Evolutionary conservation across 805 yeast genomes (phyloP).

Genomic region (Kurtzmaniella fragi): DNA sequence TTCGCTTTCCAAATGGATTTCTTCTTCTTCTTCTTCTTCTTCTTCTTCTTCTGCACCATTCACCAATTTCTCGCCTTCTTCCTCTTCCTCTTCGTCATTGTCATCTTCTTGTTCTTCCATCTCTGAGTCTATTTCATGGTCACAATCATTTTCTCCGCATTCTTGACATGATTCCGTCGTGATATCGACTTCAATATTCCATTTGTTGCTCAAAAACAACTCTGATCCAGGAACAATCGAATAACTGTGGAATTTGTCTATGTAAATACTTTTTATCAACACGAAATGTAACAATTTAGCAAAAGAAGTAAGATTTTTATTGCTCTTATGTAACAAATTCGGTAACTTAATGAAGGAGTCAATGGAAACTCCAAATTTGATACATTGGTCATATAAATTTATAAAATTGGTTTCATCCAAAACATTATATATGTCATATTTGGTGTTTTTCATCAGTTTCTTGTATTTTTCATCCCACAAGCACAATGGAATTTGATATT

Average conservation of each 20-base stretch:
- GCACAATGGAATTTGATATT: constrained; percentile 29
- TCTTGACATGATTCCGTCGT: constrained; percentile 26
- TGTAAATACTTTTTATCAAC: constrained; percentile 74
- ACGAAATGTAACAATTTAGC: constrained; percentile 56
- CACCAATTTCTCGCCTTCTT: background rate
- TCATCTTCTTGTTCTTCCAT: constrained; percentile 11
- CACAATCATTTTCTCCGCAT: constrained; percentile 33
- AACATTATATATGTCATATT: constrained; percentile 55
- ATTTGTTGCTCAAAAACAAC: constrained; percentile 50
- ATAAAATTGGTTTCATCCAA: constrained; percentile 44
- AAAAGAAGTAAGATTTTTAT: constrained; percentile 37
- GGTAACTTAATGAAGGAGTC: constrained; percentile 31
- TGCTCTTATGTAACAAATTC: constrained; percentile 17
- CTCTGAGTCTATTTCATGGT: constrained; percentile 17
- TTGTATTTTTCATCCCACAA: constrained; percentile 57
- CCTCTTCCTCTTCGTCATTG: constrained; percentile 5
- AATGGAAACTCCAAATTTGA: constrained; percentile 35
- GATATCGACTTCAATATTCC: constrained; percentile 20
- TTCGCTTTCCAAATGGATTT: constrained; percentile 1
- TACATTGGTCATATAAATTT: constrained; percentile 33
- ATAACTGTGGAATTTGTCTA: constrained; percentile 69
- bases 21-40: constrained; percentile 9
- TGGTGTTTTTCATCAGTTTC: constrained; percentile 51
- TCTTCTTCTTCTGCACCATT: constrained; percentile 6
- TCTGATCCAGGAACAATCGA: constrained; percentile 91